phyloP scores from a whole-genome alignment of 257 asterid species.

The Gentiana macrophylla region DNA sequence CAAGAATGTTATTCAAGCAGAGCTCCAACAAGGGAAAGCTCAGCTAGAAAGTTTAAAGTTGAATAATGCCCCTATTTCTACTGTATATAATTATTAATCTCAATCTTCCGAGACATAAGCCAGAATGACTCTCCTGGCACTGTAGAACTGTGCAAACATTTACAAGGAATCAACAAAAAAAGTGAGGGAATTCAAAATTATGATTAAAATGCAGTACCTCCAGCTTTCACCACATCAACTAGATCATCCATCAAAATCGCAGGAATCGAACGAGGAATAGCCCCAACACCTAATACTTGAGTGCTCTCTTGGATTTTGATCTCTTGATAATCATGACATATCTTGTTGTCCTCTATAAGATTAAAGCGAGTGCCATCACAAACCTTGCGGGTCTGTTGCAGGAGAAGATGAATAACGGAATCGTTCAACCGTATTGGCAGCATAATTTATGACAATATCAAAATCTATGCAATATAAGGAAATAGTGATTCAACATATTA shows the following conservation, averaged over 20 bases:
- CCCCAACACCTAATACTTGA: constrained; percentile 94
- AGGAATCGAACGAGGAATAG: constrained; percentile 94
- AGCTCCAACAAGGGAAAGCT: too few species aligned
- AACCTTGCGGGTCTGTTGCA: constrained; percentile 18
- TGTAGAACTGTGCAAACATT: background rate
- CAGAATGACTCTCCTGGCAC: background rate
- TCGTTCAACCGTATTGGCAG: background rate
- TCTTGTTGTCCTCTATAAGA: constrained; percentile 62
- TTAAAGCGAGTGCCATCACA: constrained; percentile 88
- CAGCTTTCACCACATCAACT: constrained; percentile 94
- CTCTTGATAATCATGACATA: constrained; percentile 96
- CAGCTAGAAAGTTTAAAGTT: too few species aligned
- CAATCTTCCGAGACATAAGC: background rate
- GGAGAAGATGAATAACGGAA: constrained; percentile 1
- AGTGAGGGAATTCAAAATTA: background rate
- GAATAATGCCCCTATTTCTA: too few species aligned
- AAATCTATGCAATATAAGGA: background rate
- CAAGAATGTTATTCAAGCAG: too few species aligned
- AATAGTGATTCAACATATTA: constrained; percentile 1
- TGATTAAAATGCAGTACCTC: constrained; percentile 44
- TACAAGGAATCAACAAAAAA: background rate
- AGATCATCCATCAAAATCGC: constrained; percentile 92
- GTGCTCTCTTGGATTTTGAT: constrained; percentile 94
- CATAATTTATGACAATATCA: background rate
- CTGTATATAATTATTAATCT: background rate